These are phyloP conservation scores for Bocquillonia castaneifolia DNA, from an alignment of 441 rosid species.

Conservation along the genomic window DNA sequence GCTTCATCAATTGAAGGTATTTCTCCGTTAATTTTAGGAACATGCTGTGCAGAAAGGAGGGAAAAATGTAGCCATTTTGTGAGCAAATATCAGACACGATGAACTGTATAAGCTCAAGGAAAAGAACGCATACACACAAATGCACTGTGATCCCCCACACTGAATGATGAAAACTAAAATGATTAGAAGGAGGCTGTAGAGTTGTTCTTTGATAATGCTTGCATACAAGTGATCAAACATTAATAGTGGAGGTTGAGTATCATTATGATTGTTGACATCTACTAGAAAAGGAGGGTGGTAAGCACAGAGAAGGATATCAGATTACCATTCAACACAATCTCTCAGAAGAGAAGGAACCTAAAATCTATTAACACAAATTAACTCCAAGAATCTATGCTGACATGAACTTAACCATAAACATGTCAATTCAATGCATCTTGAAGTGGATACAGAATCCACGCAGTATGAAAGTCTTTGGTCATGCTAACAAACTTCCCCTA, in stretches of 20 bases:
- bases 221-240: background rate
- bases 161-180: background rate
- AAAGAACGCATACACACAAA: background rate
- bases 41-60: slow-evolving; percentile 37
- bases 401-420: background rate
- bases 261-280: background rate
- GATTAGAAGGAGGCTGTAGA: background rate
- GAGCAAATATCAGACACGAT: slow-evolving; percentile 4
- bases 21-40: slow-evolving; percentile 72
- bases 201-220: background rate
- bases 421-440: background rate
- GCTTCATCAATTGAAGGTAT: slow-evolving; percentile 69
- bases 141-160: background rate
- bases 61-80: slow-evolving; percentile 5
- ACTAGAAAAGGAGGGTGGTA: background rate
- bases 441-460: background rate
- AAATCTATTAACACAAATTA: background rate
- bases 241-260: background rate
- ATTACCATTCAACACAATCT: background rate
- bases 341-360: background rate
- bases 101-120: background rate
- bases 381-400: background rate
- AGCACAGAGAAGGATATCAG: background rate
- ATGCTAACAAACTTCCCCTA: background rate
- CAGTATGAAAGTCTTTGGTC: background rate